phyloP scores from a whole-genome alignment of 2,329 filamentous ascomycete genomes.

The Cercospora sp. region DNA sequence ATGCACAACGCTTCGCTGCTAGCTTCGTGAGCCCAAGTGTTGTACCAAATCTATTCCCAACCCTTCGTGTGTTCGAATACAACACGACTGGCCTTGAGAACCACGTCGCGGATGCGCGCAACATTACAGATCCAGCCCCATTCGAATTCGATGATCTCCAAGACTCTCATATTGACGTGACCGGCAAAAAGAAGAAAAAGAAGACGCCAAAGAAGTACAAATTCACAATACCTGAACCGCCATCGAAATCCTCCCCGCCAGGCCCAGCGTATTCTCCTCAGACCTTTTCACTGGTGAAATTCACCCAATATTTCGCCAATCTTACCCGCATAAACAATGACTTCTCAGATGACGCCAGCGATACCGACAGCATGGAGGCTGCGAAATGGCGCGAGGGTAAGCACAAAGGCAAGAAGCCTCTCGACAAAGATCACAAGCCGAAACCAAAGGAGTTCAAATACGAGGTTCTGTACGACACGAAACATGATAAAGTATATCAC shows the following conservation, averaged over 20 bases:
- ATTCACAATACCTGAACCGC: slow-evolving; percentile 64
- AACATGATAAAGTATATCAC: slow-evolving; percentile 70
- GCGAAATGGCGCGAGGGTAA: slow-evolving; percentile 64
- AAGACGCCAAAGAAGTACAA: slow-evolving; percentile 55
- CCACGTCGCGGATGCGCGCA: not conserved
- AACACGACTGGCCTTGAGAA: slow-evolving; percentile 76
- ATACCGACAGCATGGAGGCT: slow-evolving; percentile 33
- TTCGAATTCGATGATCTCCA: slow-evolving; percentile 8
- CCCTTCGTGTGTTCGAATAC: slow-evolving; percentile 79
- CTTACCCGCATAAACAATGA: slow-evolving; percentile 86
- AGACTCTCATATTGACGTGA: slow-evolving; percentile 38
- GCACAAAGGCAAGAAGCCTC: slow-evolving; percentile 59
- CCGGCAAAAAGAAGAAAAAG: slow-evolving; percentile 53
- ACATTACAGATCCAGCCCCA: slow-evolving; percentile 24
- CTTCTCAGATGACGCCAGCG: slow-evolving; percentile 39
- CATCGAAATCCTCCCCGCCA: slow-evolving; percentile 69
- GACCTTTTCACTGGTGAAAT: slow-evolving; percentile 73
- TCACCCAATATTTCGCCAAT: slow-evolving; percentile 91
- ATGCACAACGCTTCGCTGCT: slow-evolving; percentile 80
- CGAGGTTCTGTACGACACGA: slow-evolving; percentile 84
- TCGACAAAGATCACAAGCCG: slow-evolving; percentile 52
- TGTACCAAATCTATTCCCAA: slow-evolving; percentile 90
- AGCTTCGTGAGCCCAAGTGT: slow-evolving; percentile 81
- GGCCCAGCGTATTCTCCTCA: slow-evolving; percentile 91
- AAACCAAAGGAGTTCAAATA: slow-evolving; percentile 67